Percentiles rank a stretch among this genome's conserved stretches.
Evolutionary conservation across 768 basidiomycete species (phyloP).

Genomic region (Chalciporus sphaerocephalus): DNA sequence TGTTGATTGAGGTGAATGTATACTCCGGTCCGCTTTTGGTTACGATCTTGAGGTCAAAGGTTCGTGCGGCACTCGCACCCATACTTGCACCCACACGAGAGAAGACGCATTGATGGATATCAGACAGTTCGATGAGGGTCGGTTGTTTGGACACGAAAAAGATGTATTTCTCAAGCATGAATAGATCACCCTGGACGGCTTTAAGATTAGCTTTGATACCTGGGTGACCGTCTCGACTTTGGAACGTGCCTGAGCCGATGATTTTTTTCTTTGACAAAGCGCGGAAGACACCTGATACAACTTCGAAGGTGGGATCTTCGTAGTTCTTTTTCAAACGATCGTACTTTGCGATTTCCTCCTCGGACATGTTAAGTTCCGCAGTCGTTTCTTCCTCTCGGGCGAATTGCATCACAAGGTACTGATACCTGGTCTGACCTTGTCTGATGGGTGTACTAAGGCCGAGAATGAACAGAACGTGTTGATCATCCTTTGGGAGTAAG

Average conservation of each 20-base stretch:
- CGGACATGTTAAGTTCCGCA: constrained; percentile 86
- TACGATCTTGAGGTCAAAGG: constrained; percentile 90
- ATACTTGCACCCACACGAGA: constrained; percentile 88
- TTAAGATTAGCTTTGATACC: constrained; percentile 99
- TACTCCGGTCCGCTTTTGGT: constrained; percentile 81
- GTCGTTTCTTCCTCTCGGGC: constrained; percentile 96
- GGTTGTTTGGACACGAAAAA: constrained; percentile 98
- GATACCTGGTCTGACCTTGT: constrained; percentile 97
- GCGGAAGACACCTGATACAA: constrained; percentile 91
- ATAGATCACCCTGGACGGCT: constrained; percentile 93
- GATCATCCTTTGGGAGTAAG: constrained; percentile 93
- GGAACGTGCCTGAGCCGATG: constrained; percentile 79
- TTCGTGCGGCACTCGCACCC: constrained; percentile 77
- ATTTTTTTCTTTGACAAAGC: constrained; percentile 89
- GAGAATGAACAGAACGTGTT: constrained; percentile 91
- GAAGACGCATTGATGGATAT: constrained; percentile 88
- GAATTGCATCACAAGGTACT: constrained; percentile 97
- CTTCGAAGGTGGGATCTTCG: constrained; percentile 92
- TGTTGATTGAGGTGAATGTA: constrained; percentile 90
- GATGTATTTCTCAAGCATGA: constrained; percentile 95
- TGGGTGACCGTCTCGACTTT: constrained; percentile 84
- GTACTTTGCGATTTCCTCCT: constrained; percentile 79
- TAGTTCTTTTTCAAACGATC: constrained; percentile 90
- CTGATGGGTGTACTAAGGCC: constrained; percentile 90
- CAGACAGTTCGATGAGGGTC: constrained; percentile 80